These are phyloP conservation scores for Orychophragmus violaceus DNA, from an alignment of 345 rosid species.

Conservation along the genomic window DNA sequence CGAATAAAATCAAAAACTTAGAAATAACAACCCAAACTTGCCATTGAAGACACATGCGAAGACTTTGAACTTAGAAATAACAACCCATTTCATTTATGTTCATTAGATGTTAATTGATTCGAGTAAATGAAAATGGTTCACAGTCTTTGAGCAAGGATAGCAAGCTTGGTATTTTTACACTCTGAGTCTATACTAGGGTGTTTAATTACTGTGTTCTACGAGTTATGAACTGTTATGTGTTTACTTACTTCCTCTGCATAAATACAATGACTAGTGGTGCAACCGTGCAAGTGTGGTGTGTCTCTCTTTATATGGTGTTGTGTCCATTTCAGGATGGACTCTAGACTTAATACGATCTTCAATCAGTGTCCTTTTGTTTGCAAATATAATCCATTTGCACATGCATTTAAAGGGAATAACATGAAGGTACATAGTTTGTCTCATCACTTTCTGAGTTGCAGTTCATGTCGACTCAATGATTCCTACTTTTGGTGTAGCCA, in stretches of 20 bases:
- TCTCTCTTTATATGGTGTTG: slow-evolving; percentile 16
- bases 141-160: no score
- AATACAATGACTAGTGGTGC: background rate
- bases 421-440: slow-evolving; percentile 30
- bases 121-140: background rate
- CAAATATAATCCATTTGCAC: slow-evolving; percentile 10
- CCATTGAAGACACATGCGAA: no score
- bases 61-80: no score
- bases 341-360: background rate
- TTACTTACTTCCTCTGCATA: background rate
- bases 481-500: slow-evolving; percentile 11
- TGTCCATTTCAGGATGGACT: slow-evolving; percentile 15
- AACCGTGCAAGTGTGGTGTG: background rate
- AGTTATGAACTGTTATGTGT: background rate
- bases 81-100: background rate
- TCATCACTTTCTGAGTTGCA: slow-evolving; percentile 13
- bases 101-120: background rate
- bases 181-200: background rate
- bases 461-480: background rate
- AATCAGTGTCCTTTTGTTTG: slow-evolving; percentile 7
- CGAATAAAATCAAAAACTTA: no score
- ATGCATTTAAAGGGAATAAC: slow-evolving; percentile 23
- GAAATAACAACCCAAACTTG: no score
- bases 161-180: background rate
- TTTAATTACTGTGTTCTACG: background rate